phyloP scores from a whole-genome alignment of 495 filamentous ascomycete genomes.

The Staphylotrichum tortipilum region DNA sequence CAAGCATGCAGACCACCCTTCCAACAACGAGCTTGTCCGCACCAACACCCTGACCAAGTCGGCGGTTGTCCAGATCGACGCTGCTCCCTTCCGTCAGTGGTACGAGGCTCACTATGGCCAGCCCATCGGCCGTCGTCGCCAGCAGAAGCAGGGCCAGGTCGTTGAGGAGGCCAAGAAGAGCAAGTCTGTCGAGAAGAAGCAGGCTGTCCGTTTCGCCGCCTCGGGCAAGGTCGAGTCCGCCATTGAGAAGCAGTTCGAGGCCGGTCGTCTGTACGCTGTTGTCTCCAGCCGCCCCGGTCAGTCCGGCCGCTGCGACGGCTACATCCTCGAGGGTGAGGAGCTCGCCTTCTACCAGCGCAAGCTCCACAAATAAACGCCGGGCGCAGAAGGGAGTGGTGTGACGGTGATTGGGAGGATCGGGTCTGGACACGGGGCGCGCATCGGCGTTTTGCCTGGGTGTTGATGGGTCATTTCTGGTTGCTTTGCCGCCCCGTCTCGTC shows the following conservation, averaged over 20 bases:
- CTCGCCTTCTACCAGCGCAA: slow-evolving; percentile 98
- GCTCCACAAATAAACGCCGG: slow-evolving; percentile 75
- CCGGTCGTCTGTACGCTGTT: slow-evolving; percentile 89
- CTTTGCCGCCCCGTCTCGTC: slow-evolving; percentile 11
- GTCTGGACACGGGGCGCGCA: slow-evolving; percentile 15
- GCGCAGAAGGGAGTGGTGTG: background rate
- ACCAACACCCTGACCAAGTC: slow-evolving; percentile 99
- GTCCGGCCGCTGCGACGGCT: slow-evolving; percentile 91
- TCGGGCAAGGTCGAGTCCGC: slow-evolving; percentile 85
- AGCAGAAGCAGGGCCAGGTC: slow-evolving; percentile 59
- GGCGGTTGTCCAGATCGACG: slow-evolving; percentile 97
- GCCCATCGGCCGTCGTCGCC: slow-evolving; percentile 77
- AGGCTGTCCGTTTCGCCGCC: slow-evolving; percentile 70
- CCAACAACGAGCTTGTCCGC: slow-evolving; percentile 99
- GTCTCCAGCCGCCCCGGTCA: slow-evolving; percentile 88
- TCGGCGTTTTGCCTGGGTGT: slow-evolving; percentile 27
- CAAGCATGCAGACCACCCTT: slow-evolving; percentile 61
- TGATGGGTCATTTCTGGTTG: slow-evolving; percentile 23
- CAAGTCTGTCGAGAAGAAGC: slow-evolving; percentile 90
- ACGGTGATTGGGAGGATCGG: slow-evolving; percentile 1
- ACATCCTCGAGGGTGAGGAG: slow-evolving; percentile 98
- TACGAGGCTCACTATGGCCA: slow-evolving; percentile 99
- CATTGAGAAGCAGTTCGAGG: slow-evolving; percentile 97
- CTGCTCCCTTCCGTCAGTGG: slow-evolving; percentile 98
- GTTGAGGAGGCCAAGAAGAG: slow-evolving; percentile 76